Conservation (phyloP, 306 rosid species). For the Fragaria iinumae region DNA sequence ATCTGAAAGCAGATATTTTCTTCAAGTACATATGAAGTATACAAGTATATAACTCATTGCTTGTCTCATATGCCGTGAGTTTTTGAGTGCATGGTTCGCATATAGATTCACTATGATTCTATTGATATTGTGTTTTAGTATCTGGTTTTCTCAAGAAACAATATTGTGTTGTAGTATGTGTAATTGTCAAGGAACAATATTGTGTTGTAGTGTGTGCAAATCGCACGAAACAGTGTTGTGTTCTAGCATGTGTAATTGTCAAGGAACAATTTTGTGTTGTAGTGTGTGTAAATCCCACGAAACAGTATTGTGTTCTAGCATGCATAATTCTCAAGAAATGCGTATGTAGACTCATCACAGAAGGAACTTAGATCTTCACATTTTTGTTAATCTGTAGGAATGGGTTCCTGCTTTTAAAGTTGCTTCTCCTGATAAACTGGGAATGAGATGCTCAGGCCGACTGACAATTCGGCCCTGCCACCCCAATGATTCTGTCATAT, state of each 20-base stretch:
- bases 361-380: slow-evolving; percentile 21
- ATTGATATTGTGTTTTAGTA: not conserved
- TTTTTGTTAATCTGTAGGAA: slow-evolving; percentile 54
- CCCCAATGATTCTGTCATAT: slow-evolving; percentile 34
- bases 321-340: not conserved
- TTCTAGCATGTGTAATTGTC: not conserved
- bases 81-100: not conserved
- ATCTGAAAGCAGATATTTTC: not conserved
- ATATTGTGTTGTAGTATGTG: not conserved
- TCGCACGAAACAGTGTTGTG: not conserved
- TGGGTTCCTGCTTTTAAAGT: slow-evolving; percentile 62
- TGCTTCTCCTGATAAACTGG: slow-evolving; percentile 70
- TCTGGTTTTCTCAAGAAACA: not conserved
- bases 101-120: not conserved
- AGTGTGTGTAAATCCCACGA: too few species aligned
- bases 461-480: slow-evolving; percentile 59
- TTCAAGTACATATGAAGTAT: not conserved
- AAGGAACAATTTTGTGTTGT: not conserved
- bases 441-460: slow-evolving; percentile 70
- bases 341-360: slow-evolving; percentile 14
- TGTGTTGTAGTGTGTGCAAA: not conserved
- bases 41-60: not conserved
- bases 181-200: not conserved
- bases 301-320: not conserved
- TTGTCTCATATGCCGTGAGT: not conserved